Conservation (phyloP, 106 monocot genomes). For the Vanilla planifolia region DNA sequence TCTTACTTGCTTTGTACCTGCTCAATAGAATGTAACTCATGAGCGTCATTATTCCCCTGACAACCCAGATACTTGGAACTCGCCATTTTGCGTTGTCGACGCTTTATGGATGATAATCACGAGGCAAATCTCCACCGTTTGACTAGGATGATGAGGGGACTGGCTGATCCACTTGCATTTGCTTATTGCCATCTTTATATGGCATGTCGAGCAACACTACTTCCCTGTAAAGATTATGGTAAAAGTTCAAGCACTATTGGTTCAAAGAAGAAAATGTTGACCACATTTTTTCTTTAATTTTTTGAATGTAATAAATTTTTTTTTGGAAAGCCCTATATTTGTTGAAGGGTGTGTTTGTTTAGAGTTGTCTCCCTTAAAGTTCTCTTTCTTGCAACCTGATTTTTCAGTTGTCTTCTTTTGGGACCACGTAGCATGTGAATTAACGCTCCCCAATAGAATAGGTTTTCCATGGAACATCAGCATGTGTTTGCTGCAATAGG, state of each 20-base stretch:
- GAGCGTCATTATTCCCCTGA: background rate
- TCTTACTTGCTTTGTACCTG: background rate
- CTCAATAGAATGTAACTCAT: background rate
- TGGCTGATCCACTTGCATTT: conserved; percentile 46
- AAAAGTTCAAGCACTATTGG: background rate
- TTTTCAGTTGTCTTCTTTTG: too few relatives aligned
- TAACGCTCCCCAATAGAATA: too few relatives aligned
- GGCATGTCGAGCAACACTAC: conserved; percentile 20
- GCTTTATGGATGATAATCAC: conserved; percentile 26
- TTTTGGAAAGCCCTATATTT: background rate
- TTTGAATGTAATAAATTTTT: background rate
- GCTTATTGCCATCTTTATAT: conserved; percentile 47
- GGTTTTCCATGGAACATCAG: too few relatives aligned
- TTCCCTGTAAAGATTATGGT: conserved; percentile 25
- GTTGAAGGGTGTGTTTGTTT: background rate
- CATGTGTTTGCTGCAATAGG: too few relatives aligned
- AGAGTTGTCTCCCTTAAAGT: too few relatives aligned
- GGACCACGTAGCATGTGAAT: too few relatives aligned
- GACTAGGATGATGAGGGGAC: conserved; percentile 47
- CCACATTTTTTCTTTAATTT: background rate
- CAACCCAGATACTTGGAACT: conserved; percentile 36
- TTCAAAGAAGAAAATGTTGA: background rate
- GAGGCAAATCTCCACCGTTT: conserved; percentile 15
- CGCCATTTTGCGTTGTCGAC: conserved; percentile 38
- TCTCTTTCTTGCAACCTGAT: too few relatives aligned